These are phyloP conservation scores for Delitschia confertaspora DNA, from an alignment of 495 filamentous ascomycete genomes.

Conservation along the genomic window DNA sequence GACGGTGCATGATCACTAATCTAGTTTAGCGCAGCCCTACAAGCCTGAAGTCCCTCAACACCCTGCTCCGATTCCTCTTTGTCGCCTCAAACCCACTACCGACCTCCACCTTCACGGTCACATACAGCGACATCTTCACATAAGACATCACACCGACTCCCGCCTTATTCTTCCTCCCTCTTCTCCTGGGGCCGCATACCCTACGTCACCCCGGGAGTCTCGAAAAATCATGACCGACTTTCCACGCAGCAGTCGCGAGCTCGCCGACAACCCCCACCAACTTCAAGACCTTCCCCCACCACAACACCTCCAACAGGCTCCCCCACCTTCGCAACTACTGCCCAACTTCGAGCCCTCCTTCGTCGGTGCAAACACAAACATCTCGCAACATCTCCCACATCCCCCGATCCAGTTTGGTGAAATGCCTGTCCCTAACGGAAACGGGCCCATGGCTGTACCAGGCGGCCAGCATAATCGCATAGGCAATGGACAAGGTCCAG, in stretches of 20 bases:
- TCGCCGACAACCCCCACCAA: slow-evolving; percentile 17
- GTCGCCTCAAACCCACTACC: too few species aligned
- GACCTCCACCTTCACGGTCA: too few species aligned
- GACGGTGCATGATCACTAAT: too few species aligned
- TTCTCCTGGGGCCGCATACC: background rate
- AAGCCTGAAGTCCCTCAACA: too few species aligned
- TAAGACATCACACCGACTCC: too few species aligned
- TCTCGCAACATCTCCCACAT: slow-evolving; percentile 19
- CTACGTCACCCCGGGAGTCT: background rate
- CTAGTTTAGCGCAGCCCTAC: too few species aligned
- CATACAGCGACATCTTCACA: too few species aligned
- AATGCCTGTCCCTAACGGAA: slow-evolving; percentile 25
- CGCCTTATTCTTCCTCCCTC: background rate
- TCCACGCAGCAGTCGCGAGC: slow-evolving; percentile 9
- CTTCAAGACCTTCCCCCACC: slow-evolving; percentile 11
- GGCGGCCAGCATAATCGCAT: slow-evolving; percentile 23
- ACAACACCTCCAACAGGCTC: slow-evolving; percentile 5
- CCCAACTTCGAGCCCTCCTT: slow-evolving; percentile 13
- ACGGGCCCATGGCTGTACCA: slow-evolving; percentile 33
- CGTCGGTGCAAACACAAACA: slow-evolving; percentile 13
- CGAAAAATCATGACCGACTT: slow-evolving; percentile 10
- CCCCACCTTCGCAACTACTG: slow-evolving; percentile 14
- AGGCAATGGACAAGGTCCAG: slow-evolving; percentile 22
- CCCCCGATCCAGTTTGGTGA: slow-evolving; percentile 22
- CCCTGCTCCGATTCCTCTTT: too few species aligned